phyloP scores from a whole-genome alignment of 345 rosid species.

The Populus euphratica region DNA sequence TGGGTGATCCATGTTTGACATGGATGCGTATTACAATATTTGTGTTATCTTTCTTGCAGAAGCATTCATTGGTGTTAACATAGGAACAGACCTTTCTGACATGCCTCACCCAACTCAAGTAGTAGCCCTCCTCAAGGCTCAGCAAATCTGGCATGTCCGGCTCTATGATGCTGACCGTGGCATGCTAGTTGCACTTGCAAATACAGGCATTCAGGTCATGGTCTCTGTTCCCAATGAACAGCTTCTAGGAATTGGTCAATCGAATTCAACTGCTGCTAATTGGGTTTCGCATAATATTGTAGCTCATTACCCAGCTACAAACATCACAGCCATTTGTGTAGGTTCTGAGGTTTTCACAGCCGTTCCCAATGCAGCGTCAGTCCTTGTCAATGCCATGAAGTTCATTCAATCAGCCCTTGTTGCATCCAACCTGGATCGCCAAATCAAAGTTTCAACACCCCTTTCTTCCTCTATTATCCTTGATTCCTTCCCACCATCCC shows the following conservation, averaged over 20 bases:
- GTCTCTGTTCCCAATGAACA: constrained; percentile 93
- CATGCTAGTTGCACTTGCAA: constrained; percentile 85
- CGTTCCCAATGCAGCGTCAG: constrained; percentile 70
- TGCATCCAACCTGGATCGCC: constrained; percentile 82
- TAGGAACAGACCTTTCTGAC: constrained; percentile 82
- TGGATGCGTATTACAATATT: neutral
- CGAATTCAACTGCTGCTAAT: constrained; percentile 96
- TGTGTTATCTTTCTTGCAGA: constrained; percentile 10
- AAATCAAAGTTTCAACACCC: constrained; percentile 85
- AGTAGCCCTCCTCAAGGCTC: constrained; percentile 81
- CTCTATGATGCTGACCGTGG: constrained; percentile 80
- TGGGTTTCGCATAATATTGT: constrained; percentile 87
- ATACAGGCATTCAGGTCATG: constrained; percentile 75
- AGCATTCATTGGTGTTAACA: constrained; percentile 76
- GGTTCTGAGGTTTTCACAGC: constrained; percentile 87
- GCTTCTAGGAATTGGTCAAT: constrained; percentile 92
- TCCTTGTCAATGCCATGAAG: constrained; percentile 78
- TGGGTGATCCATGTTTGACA: neutral
- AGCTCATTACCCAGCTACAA: constrained; percentile 88
- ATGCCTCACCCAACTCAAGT: constrained; percentile 96
- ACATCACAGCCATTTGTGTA: constrained; percentile 91
- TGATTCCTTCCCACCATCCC: constrained; percentile 98
- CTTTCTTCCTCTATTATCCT: constrained; percentile 82
- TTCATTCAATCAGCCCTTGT: constrained; percentile 85
- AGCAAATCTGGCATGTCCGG: constrained; percentile 71